Evolutionary conservation across 2,329 filamentous ascomycete species (phyloP), one percentile per base, ranked within the genome.

Genomic region (Grosmannia clavigera): DNA sequence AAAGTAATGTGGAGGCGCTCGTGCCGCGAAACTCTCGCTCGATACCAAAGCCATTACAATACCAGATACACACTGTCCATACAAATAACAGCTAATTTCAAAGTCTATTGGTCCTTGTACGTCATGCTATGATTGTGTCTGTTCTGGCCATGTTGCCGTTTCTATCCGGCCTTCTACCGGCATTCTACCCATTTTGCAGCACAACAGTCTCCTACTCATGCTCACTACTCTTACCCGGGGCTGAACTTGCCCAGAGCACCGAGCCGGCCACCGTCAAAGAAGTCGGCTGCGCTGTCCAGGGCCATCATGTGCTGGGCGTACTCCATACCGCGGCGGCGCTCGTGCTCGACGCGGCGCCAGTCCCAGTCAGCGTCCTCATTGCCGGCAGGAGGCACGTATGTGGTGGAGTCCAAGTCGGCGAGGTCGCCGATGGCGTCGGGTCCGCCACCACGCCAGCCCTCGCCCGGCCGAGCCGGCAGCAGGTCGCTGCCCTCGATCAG

Each of bases 401-500:
- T 71, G 14, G 71, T 67, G 3, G 19, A 11, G 16, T 78, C 75
- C 10, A 69, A 70, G 11, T 72, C 68, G 35, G 72, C 68, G 50
- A 74, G 74, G 35, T 75, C 69, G 54, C 75, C 76, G 51, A 72
- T 70, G 35, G 75, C 74, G 2, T 61, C 63, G 11, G 57, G 46
- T 1, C 61, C 63, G 19, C 76, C 76, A 58, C 73, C 69, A 7
- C 74, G 73, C 83, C 83, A 86, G 27, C 85, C 86, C 22, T 57
- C 55, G 12, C 81, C 84, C 0, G 90, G 90, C 55, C 85, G 79
- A 61, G 80, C 75, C 0, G 94, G 94, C 57, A 97, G 75, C 69
- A 96, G 76, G 1, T 85, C 84, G 57, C 86, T 86, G 43, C 85
- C 81, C 52, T 81, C 77, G 31, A 97, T 77, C 9, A 92, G 78